Evolutionary conservation across 805 yeast genomes (phyloP).

Genomic region (Saccharomycopsis olivae): DNA sequence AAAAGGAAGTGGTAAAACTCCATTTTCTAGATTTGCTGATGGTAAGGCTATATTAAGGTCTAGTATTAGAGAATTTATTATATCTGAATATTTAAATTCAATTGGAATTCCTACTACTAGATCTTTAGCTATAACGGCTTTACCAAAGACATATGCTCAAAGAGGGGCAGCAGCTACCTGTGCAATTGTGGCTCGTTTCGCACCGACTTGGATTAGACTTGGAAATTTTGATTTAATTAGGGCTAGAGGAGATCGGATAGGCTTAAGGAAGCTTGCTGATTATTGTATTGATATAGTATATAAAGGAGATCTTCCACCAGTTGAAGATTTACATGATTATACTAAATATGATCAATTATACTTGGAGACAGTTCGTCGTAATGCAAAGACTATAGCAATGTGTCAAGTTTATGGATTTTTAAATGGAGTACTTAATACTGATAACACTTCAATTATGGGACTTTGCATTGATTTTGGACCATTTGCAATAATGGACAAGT

Average conservation of each 20-base stretch:
- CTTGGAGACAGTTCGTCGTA: conserved; percentile 57
- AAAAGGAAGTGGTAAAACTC: conserved; percentile 89
- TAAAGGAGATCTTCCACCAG: conserved; percentile 10
- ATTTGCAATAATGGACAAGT: conserved; percentile 80
- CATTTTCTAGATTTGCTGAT: conserved; percentile 90
- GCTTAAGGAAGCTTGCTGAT: conserved; percentile 54
- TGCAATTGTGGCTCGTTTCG: conserved; percentile 76
- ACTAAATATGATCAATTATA: conserved; percentile 54
- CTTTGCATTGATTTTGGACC: conserved; percentile 92
- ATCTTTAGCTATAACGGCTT: conserved; percentile 58
- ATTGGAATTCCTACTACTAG: conserved; percentile 83
- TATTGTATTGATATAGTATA: conserved; percentile 58
- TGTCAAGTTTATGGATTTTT: conserved; percentile 91
- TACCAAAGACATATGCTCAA: conserved; percentile 72
- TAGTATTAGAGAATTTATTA: conserved; percentile 77
- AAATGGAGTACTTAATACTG: conserved; percentile 92
- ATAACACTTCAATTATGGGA: conserved; percentile 85
- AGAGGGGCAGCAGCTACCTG: conserved; percentile 63
- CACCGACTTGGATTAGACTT: conserved; percentile 77
- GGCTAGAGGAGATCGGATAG: conserved; percentile 57
- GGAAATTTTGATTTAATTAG: conserved; percentile 84
- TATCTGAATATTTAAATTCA: conserved; percentile 70
- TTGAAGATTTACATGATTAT: conserved; percentile 9
- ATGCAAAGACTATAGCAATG: conserved; percentile 66
- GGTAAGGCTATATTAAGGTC: conserved; percentile 91